These are phyloP conservation scores for Globisporangium radiosum DNA, from an alignment of 352 stramenopile genomes.

Conservation along the genomic window DNA sequence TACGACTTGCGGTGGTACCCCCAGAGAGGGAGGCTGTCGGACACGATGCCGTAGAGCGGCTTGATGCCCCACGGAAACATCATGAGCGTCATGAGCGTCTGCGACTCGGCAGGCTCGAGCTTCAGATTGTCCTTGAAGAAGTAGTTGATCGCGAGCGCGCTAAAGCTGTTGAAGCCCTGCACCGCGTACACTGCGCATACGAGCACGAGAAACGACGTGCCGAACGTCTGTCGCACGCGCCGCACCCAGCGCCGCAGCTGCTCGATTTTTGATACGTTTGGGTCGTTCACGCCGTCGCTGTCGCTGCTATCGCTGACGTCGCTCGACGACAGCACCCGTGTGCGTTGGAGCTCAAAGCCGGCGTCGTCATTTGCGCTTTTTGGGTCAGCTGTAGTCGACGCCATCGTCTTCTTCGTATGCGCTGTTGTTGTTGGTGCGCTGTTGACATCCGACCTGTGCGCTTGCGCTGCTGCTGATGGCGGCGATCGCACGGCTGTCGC, in stretches of 20 bases:
- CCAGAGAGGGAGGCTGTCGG: conserved; percentile 91
- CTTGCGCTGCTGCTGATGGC: neutral
- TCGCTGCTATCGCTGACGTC: conserved; percentile 6
- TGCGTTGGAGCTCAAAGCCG: conserved; percentile 7
- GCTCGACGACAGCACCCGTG: conserved; percentile 10
- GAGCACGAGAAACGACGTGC: conserved; percentile 59
- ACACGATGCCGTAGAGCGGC: conserved; percentile 95
- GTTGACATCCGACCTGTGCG: conserved; percentile 1
- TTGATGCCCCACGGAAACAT: conserved; percentile 95
- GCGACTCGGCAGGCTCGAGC: conserved; percentile 90
- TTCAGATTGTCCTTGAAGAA: conserved; percentile 96
- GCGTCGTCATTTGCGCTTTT: neutral
- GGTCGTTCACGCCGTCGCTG: neutral
- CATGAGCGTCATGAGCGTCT: conserved; percentile 91
- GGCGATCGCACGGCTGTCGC: neutral
- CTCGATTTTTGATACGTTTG: conserved; percentile 19
- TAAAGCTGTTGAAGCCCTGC: conserved; percentile 92
- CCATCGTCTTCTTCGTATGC: conserved; percentile 13
- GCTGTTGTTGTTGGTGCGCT: neutral
- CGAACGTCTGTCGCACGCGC: conserved; percentile 56
- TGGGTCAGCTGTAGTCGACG: neutral
- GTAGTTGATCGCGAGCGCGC: conserved; percentile 91
- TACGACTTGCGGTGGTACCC: conserved; percentile 94
- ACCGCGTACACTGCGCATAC: conserved; percentile 90
- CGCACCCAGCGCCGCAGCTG: conserved; percentile 45